Conservation (phyloP, 2,329 filamentous ascomycete genomes). For the Penicillium sp. region DNA sequence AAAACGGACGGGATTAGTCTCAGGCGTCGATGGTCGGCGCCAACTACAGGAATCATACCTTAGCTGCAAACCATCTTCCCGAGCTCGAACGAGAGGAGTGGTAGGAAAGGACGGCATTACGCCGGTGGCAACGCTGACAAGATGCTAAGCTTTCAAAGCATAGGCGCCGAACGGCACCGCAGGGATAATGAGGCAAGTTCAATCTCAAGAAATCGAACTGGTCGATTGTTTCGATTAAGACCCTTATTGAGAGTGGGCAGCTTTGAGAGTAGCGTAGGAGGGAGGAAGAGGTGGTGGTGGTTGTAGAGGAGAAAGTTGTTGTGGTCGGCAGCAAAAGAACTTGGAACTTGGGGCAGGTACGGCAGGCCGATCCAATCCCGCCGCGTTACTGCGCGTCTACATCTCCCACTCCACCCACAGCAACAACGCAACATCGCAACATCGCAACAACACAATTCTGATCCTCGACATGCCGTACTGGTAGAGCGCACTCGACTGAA, state of each 20-base stretch:
- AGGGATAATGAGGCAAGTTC: constrained; percentile 7
- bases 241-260: neutral
- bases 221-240: neutral
- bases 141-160: constrained; percentile 16
- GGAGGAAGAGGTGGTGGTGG: constrained; percentile 30
- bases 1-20: constrained; percentile 10
- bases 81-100: constrained; percentile 42
- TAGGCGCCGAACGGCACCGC: constrained; percentile 22
- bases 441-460: neutral
- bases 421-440: constrained; percentile 18
- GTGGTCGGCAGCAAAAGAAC: constrained; percentile 25
- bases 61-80: constrained; percentile 47
- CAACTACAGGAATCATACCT: constrained; percentile 35
- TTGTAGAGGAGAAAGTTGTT: constrained; percentile 32
- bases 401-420: neutral
- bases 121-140: constrained; percentile 15
- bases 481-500: constrained; percentile 8
- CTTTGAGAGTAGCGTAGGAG: constrained; percentile 19
- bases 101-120: constrained; percentile 42
- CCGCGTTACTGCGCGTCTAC: constrained; percentile 37
- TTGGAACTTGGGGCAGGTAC: neutral
- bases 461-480: constrained; percentile 14
- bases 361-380: constrained; percentile 21
- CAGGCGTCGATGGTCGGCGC: neutral
- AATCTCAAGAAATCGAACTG: neutral